These are phyloP conservation scores for Alternaria angustiovoidea DNA, from an alignment of 2,329 filamentous ascomycete species.

Conservation along the genomic window DNA sequence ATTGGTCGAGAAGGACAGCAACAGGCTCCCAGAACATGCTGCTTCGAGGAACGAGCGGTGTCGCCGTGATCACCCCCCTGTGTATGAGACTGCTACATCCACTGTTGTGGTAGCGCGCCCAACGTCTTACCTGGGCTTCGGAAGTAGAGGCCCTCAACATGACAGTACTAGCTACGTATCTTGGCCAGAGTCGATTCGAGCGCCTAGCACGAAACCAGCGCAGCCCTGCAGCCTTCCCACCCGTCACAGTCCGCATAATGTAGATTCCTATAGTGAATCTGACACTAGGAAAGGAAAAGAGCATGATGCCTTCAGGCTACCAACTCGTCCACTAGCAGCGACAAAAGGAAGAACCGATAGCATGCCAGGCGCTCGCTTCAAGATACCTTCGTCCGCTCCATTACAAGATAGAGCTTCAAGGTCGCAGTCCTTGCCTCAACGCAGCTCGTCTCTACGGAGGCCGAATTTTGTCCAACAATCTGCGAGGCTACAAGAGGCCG, in stretches of 20 bases:
- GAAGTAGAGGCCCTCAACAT: slow-evolving; percentile 43
- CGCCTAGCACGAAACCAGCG: slow-evolving; percentile 25
- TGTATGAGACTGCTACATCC: slow-evolving; percentile 29
- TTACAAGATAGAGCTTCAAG: slow-evolving; percentile 26
- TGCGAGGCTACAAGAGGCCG: slow-evolving; percentile 9
- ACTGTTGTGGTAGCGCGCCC: slow-evolving; percentile 47
- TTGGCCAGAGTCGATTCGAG: slow-evolving; percentile 53
- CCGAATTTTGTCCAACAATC: slow-evolving; percentile 23
- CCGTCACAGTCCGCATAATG: slow-evolving; percentile 14
- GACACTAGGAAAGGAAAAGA: slow-evolving; percentile 7
- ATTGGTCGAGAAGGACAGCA: slow-evolving; percentile 34
- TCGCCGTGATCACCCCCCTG: slow-evolving; percentile 19
- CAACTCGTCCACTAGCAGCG: slow-evolving; percentile 9
- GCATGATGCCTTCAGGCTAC: slow-evolving; percentile 13
- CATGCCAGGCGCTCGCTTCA: slow-evolving; percentile 18
- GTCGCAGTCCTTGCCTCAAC: slow-evolving; percentile 35
- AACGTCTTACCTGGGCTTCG: slow-evolving; percentile 49
- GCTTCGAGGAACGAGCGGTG: slow-evolving; percentile 13
- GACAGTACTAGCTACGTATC: slow-evolving; percentile 49
- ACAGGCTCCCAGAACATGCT: slow-evolving; percentile 16
- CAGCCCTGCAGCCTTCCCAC: slow-evolving; percentile 1
- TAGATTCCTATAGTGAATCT: background rate
- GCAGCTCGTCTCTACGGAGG: slow-evolving; percentile 28
- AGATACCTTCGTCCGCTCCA: slow-evolving; percentile 29
- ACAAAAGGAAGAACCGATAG: slow-evolving; percentile 15